Percentiles rank a stretch among this genome's conserved stretches.
phyloP scores from a whole-genome alignment of 371 early-diverging fungal species.

The Zychaea mexicana region DNA sequence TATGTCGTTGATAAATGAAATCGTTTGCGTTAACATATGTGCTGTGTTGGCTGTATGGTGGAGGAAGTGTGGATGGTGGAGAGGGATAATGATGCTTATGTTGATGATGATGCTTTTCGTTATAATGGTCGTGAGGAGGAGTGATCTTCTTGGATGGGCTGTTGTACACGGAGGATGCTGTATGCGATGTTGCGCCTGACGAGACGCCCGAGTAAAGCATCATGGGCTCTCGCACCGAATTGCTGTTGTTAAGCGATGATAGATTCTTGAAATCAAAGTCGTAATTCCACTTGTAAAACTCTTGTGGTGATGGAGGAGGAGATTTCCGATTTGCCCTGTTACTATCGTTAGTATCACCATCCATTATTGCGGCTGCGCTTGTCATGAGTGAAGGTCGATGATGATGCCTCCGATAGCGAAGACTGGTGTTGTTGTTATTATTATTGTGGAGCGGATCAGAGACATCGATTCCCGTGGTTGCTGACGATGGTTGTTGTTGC shows the following conservation, averaged over 20 bases:
- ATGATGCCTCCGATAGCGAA: slow-evolving; percentile 1
- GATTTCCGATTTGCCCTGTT: neutral
- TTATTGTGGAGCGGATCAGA: neutral
- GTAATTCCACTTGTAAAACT: slow-evolving; percentile 11
- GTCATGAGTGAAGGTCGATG: slow-evolving; percentile 9
- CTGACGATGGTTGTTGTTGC: neutral
- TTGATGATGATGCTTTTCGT: slow-evolving; percentile 10
- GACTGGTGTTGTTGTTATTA: neutral
- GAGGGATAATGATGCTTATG: neutral
- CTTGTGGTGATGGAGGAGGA: slow-evolving; percentile 14
- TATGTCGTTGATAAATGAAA: neutral
- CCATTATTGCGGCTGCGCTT: slow-evolving; percentile 1
- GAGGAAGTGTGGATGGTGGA: neutral
- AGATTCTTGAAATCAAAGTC: slow-evolving; percentile 14
- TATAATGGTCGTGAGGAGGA: neutral
- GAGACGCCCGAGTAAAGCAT: slow-evolving; percentile 2
- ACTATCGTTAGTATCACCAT: too few species aligned
- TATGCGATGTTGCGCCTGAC: neutral
- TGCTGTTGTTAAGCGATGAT: neutral
- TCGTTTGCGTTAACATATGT: neutral
- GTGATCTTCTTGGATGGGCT: slow-evolving; percentile 8
- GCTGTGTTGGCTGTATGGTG: slow-evolving; percentile 13
- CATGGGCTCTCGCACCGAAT: slow-evolving; percentile 20
- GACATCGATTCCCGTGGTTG: neutral
- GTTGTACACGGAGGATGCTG: slow-evolving; percentile 18